A percentile compares a stretch with the other conserved stretches of the same genome.
These are phyloP conservation scores for Adansonia madagascariensis DNA, from an alignment of 441 rosid genomes.

Conservation along the genomic window DNA sequence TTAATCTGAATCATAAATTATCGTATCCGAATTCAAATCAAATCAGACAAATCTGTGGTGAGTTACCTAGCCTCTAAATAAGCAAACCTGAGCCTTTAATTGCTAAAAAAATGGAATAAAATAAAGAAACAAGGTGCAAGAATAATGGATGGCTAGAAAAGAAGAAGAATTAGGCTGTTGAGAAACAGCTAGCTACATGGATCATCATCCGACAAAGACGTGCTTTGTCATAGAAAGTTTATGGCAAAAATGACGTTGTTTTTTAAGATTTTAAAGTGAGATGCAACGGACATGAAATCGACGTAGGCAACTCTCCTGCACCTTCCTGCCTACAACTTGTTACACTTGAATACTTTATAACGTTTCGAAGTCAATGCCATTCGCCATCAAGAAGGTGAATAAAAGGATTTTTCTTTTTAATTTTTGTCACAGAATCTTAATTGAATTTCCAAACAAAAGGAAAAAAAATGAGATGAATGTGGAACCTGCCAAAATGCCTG, in stretches of 20 bases:
- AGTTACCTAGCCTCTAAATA: too few species aligned
- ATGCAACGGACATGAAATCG: too few species aligned
- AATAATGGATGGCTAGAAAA: neutral
- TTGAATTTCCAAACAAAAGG: too few species aligned
- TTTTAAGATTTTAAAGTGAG: too few species aligned
- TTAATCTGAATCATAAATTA: too few species aligned
- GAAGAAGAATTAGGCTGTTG: neutral
- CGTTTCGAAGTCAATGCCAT: neutral
- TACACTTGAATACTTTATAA: neutral
- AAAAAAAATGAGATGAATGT: neutral
- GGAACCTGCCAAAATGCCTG: neutral
- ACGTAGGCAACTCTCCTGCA: neutral
- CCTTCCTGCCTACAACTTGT: neutral
- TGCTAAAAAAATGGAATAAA: too few species aligned
- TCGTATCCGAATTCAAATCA: too few species aligned
- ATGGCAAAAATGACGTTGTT: too few species aligned
- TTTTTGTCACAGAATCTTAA: neutral
- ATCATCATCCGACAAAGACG: neutral
- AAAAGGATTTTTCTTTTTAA: neutral
- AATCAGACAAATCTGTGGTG: too few species aligned
- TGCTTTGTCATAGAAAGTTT: too few species aligned
- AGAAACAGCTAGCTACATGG: neutral
- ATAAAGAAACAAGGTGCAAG: too few species aligned
- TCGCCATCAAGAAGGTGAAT: neutral
- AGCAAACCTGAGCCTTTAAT: too few species aligned